Conservation (phyloP, 2,329 filamentous ascomycete genomes). For the Meredithiella fracta region DNA sequence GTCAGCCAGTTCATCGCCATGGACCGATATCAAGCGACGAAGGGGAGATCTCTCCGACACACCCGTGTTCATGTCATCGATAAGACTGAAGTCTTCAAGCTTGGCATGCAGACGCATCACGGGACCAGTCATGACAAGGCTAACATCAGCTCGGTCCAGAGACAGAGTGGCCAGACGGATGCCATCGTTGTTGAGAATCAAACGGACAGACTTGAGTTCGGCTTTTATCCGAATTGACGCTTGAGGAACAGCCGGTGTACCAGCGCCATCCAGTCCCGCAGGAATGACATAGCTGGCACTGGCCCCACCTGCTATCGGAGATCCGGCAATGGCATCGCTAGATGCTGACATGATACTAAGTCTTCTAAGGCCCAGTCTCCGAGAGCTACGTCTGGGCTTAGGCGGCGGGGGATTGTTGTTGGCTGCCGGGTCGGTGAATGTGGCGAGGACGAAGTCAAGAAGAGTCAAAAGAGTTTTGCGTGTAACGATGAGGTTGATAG, state of each 20-base stretch:
- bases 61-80: slow-evolving; percentile 88
- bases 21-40: slow-evolving; percentile 78
- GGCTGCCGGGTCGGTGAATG: slow-evolving; percentile 47
- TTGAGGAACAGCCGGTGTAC: background rate
- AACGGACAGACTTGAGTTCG: slow-evolving; percentile 77
- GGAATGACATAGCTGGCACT: background rate
- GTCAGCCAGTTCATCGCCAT: slow-evolving; percentile 88
- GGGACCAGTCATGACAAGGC: slow-evolving; percentile 70
- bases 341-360: slow-evolving; percentile 11
- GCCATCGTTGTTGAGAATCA: slow-evolving; percentile 95
- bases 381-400: background rate
- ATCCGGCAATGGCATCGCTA: slow-evolving; percentile 6
- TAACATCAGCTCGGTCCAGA: slow-evolving; percentile 80
- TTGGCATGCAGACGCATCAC: slow-evolving; percentile 77
- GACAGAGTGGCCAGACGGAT: slow-evolving; percentile 85
- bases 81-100: slow-evolving; percentile 70
- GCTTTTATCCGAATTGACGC: slow-evolving; percentile 88
- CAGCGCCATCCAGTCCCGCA: background rate
- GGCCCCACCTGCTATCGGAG: background rate
- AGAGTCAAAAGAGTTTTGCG: slow-evolving; percentile 81
- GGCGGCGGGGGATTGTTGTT: slow-evolving; percentile 14
- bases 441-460: slow-evolving; percentile 83
- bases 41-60: slow-evolving; percentile 67
- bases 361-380: slow-evolving; percentile 6
- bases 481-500: slow-evolving; percentile 90